These are phyloP conservation scores for Epicoccum nigrum DNA, from an alignment of 2,329 filamentous ascomycete species.

Conservation along the genomic window DNA sequence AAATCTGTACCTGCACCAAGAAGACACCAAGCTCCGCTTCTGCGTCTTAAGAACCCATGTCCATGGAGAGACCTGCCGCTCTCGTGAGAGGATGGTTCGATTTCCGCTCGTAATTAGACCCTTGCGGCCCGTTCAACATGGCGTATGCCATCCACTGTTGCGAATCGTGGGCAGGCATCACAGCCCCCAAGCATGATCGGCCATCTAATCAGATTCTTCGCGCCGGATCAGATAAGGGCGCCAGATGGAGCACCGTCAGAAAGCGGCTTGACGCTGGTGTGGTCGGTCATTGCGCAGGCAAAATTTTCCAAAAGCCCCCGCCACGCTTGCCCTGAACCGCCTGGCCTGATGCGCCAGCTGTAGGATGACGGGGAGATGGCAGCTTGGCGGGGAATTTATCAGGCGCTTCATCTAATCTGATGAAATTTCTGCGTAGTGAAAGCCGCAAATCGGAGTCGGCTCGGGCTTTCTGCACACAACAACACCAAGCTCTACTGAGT, in stretches of 20 bases:
- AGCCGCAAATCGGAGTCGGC: slow-evolving; percentile 28
- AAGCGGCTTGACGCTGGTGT: slow-evolving; percentile 17
- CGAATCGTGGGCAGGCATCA: slow-evolving; percentile 19
- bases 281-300: slow-evolving; percentile 33
- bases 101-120: slow-evolving; percentile 24
- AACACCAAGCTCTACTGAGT: slow-evolving; percentile 17
- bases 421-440: slow-evolving; percentile 21
- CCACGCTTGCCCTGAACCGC: slow-evolving; percentile 28
- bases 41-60: slow-evolving; percentile 28
- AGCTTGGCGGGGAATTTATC: slow-evolving; percentile 25
- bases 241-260: slow-evolving; percentile 17
- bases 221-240: slow-evolving; percentile 41
- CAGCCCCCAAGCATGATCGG: slow-evolving; percentile 21
- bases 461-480: slow-evolving; percentile 20
- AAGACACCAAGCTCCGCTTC: slow-evolving; percentile 22
- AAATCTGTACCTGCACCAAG: slow-evolving; percentile 26
- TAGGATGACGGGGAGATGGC: slow-evolving; percentile 26
- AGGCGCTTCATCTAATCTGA: slow-evolving; percentile 36
- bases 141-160: slow-evolving; percentile 24
- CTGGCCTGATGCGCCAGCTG: slow-evolving; percentile 18
- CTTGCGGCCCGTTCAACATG: slow-evolving; percentile 29
- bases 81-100: slow-evolving; percentile 41
- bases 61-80: slow-evolving; percentile 21
- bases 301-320: slow-evolving; percentile 38
- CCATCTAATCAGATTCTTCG: slow-evolving; percentile 32